Evolutionary conservation across 345 rosid genomes (phyloP), one percentile per base, ranked within the genome.

Genomic region (Barbarea vulgaris): DNA sequence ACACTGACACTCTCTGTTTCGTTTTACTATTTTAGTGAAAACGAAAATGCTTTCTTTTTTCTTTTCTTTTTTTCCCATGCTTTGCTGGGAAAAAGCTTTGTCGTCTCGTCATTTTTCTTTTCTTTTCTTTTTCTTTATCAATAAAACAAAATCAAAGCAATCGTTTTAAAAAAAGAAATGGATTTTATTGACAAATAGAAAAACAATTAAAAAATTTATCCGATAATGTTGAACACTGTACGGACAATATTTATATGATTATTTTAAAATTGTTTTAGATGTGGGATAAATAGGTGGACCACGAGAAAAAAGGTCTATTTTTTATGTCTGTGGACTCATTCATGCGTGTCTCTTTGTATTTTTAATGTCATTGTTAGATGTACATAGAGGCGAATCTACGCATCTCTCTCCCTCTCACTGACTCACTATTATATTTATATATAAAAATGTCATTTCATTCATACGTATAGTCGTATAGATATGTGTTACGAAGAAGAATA

Each of bases 281-380:
- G 84, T 77, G 78, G 83, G 78, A 64, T 75, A 67, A 42, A 69
- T 61, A 69, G 74, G 44, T 78, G 81, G 77, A 72, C 81, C 73
- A 72, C 77, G 50, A 56, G 59, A 13, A 33, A 33, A 70, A 56
- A 48, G 19, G 46, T 47, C 60, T 77, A 55, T 64, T 71, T 71
- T 64, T 57, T 56, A 56, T 64, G 67, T 55, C 15, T 66, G 33
- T 56, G 68, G 81, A 71, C 34, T 18, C 36, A 77, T 71, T 77
- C 76, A 77, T 57, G 72, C 77, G 56, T 72, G 77, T 77, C 81
- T 64, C 63, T 77, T 3, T 69, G 65, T 63, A 55, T 70, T 57
- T 44, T 76, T 70, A 15, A 62, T 4, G 76, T 55, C 65, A 24
- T 70, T 62, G 71, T 69, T 64, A 55, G 48, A 70, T 55, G 44